Conservation (phyloP, 345 rosid species). For the Eucalyptus erythrocorys region DNA sequence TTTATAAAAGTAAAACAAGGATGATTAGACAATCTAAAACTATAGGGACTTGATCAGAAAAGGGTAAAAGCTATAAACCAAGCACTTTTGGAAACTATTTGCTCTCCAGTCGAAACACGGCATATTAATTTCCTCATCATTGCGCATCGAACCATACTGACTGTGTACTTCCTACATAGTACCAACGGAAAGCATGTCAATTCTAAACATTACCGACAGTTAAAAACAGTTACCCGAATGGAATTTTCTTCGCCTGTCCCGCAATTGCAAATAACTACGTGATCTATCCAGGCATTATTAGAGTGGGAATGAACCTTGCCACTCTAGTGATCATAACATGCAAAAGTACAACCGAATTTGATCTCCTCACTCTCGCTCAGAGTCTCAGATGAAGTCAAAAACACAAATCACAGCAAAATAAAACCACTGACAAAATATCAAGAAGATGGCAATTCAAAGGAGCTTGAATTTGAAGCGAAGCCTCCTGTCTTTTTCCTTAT, state of each 20-base stretch:
- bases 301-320: neutral
- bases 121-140: neutral
- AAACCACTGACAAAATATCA: neutral
- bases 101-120: neutral
- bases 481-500: slow-evolving; percentile 4
- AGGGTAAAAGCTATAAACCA: neutral
- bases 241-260: neutral
- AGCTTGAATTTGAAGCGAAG: neutral
- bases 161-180: neutral
- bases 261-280: neutral
- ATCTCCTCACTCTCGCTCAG: neutral
- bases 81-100: neutral
- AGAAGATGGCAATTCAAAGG: neutral
- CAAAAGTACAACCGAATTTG: neutral
- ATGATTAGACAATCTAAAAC: neutral
- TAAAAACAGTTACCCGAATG: neutral
- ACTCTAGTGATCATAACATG: neutral
- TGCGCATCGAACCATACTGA: neutral
- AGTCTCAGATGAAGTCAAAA: neutral
- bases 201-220: neutral
- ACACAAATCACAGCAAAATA: neutral
- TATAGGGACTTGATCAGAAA: neutral
- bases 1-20: neutral
- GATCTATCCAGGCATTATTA: neutral
- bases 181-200: neutral